Evolutionary conservation across 139 green algal species (phyloP).

Genomic region (Tetraselmis chui): DNA sequence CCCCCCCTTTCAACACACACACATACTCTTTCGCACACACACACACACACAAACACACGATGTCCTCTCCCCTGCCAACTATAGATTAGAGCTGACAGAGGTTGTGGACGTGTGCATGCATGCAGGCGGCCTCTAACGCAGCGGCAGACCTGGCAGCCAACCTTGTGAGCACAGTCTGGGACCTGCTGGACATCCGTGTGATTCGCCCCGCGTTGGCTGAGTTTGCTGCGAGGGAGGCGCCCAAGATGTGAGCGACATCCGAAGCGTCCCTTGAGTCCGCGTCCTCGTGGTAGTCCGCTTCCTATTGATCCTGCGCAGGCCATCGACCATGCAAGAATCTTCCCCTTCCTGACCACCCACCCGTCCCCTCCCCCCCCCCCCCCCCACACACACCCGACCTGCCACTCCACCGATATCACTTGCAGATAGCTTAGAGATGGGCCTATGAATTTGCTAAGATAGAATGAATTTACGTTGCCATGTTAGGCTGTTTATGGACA

Average conservation of each 20-base stretch:
- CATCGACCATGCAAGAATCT: no score
- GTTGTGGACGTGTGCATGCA: background rate
- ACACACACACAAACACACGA: no score
- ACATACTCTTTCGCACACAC: background rate
- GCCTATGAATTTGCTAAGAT: no score
- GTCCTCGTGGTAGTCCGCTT: background rate
- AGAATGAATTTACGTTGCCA: no score
- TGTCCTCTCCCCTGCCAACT: no score
- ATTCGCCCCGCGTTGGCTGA: slow-evolving; percentile 39
- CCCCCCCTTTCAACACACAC: background rate
- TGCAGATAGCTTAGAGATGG: background rate
- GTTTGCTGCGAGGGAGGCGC: background rate
- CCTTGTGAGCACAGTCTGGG: slow-evolving; percentile 52
- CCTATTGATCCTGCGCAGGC: no score
- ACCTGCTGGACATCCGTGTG: slow-evolving; percentile 42
- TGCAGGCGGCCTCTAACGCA: slow-evolving; percentile 18
- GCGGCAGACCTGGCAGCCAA: slow-evolving; percentile 49
- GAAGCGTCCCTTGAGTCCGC: background rate
- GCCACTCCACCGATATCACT: background rate
- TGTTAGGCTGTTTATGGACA: no score
- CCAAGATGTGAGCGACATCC: background rate
- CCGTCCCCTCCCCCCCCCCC: no score
- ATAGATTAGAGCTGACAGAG: no score
- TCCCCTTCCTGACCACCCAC: no score
- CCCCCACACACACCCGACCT: background rate